Percentiles rank a stretch among this genome's conserved stretches.
These are phyloP conservation scores for Cercospora canescens DNA, from an alignment of 2,329 filamentous ascomycete species.

Conservation along the genomic window DNA sequence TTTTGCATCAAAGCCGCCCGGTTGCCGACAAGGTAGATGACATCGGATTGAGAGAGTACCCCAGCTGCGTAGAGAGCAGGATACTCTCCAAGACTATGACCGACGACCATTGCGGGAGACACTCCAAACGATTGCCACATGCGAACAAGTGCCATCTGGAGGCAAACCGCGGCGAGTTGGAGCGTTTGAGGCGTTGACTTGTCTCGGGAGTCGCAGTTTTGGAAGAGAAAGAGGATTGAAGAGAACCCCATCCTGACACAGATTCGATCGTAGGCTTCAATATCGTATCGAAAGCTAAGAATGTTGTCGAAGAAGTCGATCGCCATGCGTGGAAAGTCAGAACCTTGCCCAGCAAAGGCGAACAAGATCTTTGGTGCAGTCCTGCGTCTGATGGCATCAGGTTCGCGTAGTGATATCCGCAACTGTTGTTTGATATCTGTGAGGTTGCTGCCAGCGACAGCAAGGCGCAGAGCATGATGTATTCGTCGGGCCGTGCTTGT, in stretches of 20 bases:
- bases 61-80: conserved; percentile 38
- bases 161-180: conserved; percentile 42
- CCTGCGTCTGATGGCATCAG: too few relatives aligned
- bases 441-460: conserved; percentile 1
- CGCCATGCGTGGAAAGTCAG: conserved; percentile 30
- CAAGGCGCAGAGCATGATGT: conserved; percentile 22
- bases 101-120: conserved; percentile 28
- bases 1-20: conserved; percentile 30
- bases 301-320: conserved; percentile 34
- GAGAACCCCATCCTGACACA: conserved; percentile 33
- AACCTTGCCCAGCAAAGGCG: conserved; percentile 42
- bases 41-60: conserved; percentile 35
- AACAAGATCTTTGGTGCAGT: conserved; percentile 32
- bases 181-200: conserved; percentile 26
- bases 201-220: too few relatives aligned
- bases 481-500: conserved; percentile 32
- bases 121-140: conserved; percentile 33
- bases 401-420: too few relatives aligned
- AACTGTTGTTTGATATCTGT: too few relatives aligned
- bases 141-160: conserved; percentile 43
- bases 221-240: too few relatives aligned
- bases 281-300: conserved; percentile 33
- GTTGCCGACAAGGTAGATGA: conserved; percentile 37
- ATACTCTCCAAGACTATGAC: conserved; percentile 42
- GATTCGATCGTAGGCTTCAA: conserved; percentile 34